Evolutionary conservation across 2,329 filamentous ascomycete species (phyloP).

Genomic region (Clathrospora elynae): DNA sequence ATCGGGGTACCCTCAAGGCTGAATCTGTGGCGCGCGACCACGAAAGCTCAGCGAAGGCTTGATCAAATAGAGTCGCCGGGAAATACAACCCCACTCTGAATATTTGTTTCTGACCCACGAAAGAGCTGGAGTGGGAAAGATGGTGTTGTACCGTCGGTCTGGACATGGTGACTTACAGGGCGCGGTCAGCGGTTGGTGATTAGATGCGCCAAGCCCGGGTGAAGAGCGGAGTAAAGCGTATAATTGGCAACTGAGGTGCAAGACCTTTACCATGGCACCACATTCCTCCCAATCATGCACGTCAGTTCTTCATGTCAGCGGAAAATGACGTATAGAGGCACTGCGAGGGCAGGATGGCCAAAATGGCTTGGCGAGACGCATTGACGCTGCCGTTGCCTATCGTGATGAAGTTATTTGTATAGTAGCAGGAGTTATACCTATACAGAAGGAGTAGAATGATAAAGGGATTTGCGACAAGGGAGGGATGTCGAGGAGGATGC

Average conservation of each 20-base stretch:
- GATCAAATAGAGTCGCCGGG: too few species aligned
- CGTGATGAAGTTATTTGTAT: conserved; percentile 3
- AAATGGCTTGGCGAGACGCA: background rate
- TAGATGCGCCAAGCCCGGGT: conserved; percentile 24
- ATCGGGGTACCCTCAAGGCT: too few species aligned
- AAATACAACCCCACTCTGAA: too few species aligned
- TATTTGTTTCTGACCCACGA: conserved; percentile 3
- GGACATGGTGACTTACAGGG: conserved; percentile 1
- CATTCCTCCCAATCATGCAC: too few species aligned
- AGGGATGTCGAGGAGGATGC: conserved; percentile 12
- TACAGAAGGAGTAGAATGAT: conserved; percentile 6
- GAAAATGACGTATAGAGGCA: too few species aligned
- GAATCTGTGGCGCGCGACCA: too few species aligned
- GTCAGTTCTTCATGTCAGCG: too few species aligned
- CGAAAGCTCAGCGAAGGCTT: too few species aligned
- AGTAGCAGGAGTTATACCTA: background rate
- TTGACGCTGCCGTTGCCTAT: conserved; percentile 6
- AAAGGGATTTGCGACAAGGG: conserved; percentile 10
- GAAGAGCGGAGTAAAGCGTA: conserved; percentile 6
- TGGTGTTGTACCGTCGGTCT: conserved; percentile 1
- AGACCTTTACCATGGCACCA: too few species aligned
- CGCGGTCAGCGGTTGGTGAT: conserved; percentile 7
- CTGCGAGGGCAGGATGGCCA: too few species aligned
- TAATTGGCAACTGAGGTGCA: background rate
- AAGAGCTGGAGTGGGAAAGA: background rate